These are phyloP conservation scores for Suillus ampliporus DNA, from an alignment of 768 basidiomycete species.

Conservation along the genomic window DNA sequence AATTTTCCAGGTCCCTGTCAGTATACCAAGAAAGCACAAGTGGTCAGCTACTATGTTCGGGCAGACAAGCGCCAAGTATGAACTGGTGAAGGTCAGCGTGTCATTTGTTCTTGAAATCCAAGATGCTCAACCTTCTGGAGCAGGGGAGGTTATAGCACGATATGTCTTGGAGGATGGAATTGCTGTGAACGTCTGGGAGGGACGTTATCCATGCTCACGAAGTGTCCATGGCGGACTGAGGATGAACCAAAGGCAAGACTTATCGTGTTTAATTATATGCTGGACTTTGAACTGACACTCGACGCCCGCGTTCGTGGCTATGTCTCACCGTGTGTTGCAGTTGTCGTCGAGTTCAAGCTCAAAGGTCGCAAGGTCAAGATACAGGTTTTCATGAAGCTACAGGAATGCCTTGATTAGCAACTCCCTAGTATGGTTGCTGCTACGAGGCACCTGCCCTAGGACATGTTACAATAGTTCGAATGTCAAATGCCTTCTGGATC, in stretches of 20 bases:
- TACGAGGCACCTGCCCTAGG: background rate
- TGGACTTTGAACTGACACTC: background rate
- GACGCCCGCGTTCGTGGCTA: background rate
- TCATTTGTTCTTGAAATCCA: background rate
- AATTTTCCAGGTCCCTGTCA: background rate
- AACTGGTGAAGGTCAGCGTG: background rate
- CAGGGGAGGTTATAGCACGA: background rate
- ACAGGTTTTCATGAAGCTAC: too few species aligned
- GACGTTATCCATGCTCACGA: background rate
- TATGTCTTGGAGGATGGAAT: background rate
- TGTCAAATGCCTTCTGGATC: background rate
- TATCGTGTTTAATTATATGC: background rate
- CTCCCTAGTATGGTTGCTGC: too few species aligned
- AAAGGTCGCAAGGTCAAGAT: background rate
- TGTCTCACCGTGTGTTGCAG: background rate
- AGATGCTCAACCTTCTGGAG: background rate
- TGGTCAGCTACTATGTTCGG: background rate
- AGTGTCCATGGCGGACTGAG: background rate
- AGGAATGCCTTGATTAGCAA: too few species aligned
- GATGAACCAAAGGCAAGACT: background rate
- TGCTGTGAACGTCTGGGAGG: background rate
- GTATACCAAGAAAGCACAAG: background rate
- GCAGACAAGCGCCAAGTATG: background rate
- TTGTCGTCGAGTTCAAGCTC: background rate
- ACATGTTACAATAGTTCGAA: background rate